Percentiles rank a stretch among this genome's conserved stretches.
These are phyloP conservation scores for Sophora flavescens DNA, from an alignment of 306 rosid genomes.

Conservation along the genomic window DNA sequence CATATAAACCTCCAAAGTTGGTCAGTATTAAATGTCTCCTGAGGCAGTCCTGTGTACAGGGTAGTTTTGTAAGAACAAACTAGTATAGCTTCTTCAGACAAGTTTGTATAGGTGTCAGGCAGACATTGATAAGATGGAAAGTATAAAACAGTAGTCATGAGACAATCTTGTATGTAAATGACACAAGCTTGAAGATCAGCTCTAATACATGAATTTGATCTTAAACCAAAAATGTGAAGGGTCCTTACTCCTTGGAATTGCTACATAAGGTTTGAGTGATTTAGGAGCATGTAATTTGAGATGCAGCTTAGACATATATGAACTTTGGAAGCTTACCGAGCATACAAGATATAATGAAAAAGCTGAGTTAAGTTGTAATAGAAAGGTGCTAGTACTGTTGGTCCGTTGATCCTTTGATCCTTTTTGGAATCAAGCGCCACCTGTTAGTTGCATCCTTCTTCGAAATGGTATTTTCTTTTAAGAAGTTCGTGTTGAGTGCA, in stretches of 20 bases:
- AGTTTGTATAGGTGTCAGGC: neutral
- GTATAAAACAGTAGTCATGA: neutral
- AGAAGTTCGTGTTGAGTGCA: neutral
- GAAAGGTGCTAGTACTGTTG: neutral
- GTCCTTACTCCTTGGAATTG: neutral
- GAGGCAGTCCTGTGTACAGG: neutral
- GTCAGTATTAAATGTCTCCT: constrained; percentile 1
- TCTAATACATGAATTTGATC: neutral
- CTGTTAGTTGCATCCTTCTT: neutral
- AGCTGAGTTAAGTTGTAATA: neutral
- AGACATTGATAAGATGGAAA: constrained; percentile 24
- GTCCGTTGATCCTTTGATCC: neutral
- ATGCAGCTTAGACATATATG: constrained; percentile 6
- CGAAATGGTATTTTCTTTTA: neutral
- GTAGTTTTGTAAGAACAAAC: constrained; percentile 24
- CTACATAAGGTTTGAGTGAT: neutral
- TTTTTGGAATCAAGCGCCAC: neutral
- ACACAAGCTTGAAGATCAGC: neutral
- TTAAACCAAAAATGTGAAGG: neutral
- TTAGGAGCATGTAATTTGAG: constrained; percentile 5
- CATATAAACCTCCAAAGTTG: constrained; percentile 18
- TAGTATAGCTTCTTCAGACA: neutral
- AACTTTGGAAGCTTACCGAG: neutral
- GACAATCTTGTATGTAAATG: neutral
- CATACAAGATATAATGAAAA: neutral